Evolutionary conservation across 495 filamentous ascomycete species (phyloP), one percentile per base, ranked within the genome.

Genomic region (Penicillium egyptiacum): DNA sequence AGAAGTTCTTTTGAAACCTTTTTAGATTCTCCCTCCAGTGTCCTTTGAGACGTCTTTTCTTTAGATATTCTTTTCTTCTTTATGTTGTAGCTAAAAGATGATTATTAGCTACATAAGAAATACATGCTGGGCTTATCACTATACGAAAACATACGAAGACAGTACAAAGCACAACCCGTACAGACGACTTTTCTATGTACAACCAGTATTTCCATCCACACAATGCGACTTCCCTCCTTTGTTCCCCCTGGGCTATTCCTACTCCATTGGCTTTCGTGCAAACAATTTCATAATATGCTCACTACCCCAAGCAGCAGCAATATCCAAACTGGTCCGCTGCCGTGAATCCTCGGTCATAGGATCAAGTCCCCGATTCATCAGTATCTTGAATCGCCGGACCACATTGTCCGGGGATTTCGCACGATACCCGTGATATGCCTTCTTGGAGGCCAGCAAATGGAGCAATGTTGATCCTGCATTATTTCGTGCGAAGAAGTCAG

Each of bases 301-400:
- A 61, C 70, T 70, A 25, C 55, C 70, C 62, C 60, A 69, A 28
- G 68, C 68, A 56, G n/a, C n/a, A n/a, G 71, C 73, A 23, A 70
- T 57, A 70, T 76, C 71, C 57, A 73, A 54, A 35, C 63, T 55
- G 42, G 68, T 72, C 23, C 66, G 57, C 46, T 68, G 59, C 17
- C 42, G 52, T 12, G 28, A 26, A 63, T 76, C 69, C 56, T 73
- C 71, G 25, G 33, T 17, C 65, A 63, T 68, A 22, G 70, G 70
- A 69, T 73, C 71, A 16, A 73, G 49, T 28, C 12, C 67, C 65
- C 61, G 63, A 55, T 2, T 33, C 26, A 17, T 31, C 28, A 22
- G 16, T 12, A 20, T 37, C 19, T 46, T 50, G 56, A 35, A 57
- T 35, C 25, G 37, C 23, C 14, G 6, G 14, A 20, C 7, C n/a